Conservation (phyloP, 1,284 basidiomycete species). For the Ceraceosorus bombacis region DNA sequence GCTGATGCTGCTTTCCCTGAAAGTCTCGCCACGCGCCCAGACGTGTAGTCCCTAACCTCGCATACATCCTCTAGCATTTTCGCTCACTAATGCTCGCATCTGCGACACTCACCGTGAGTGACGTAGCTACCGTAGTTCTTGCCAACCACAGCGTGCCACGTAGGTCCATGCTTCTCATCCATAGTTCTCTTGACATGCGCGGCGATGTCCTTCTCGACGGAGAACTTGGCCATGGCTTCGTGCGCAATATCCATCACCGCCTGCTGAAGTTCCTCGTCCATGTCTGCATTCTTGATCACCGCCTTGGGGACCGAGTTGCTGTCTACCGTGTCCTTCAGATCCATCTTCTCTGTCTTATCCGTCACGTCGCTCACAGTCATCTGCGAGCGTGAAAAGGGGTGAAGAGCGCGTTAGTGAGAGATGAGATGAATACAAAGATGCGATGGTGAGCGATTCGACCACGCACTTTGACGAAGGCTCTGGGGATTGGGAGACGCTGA, state of each 20-base stretch:
- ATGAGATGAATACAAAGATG: too few relatives aligned
- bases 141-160: slow-evolving; percentile 96
- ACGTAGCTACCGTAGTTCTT: slow-evolving; percentile 91
- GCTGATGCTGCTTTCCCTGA: too few relatives aligned
- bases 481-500: too few relatives aligned
- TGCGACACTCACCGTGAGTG: slow-evolving; percentile 69
- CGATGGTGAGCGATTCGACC: too few relatives aligned
- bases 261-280: slow-evolving; percentile 92
- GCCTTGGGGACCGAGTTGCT: slow-evolving; percentile 53
- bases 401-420: too few relatives aligned
- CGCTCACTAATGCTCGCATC: neutral
- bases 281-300: slow-evolving; percentile 93
- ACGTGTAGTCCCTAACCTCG: too few relatives aligned
- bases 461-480: too few relatives aligned
- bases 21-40: too few relatives aligned
- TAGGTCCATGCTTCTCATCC: slow-evolving; percentile 79
- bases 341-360: too few relatives aligned
- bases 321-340: neutral
- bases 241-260: slow-evolving; percentile 79
- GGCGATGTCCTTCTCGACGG: slow-evolving; percentile 91
- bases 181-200: slow-evolving; percentile 97
- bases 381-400: too few relatives aligned
- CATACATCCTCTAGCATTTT: neutral
- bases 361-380: too few relatives aligned
- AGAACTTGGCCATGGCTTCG: slow-evolving; percentile 77